These are phyloP conservation scores for Endoconidiophora polonica DNA, from an alignment of 2,329 filamentous ascomycete species.

Conservation along the genomic window DNA sequence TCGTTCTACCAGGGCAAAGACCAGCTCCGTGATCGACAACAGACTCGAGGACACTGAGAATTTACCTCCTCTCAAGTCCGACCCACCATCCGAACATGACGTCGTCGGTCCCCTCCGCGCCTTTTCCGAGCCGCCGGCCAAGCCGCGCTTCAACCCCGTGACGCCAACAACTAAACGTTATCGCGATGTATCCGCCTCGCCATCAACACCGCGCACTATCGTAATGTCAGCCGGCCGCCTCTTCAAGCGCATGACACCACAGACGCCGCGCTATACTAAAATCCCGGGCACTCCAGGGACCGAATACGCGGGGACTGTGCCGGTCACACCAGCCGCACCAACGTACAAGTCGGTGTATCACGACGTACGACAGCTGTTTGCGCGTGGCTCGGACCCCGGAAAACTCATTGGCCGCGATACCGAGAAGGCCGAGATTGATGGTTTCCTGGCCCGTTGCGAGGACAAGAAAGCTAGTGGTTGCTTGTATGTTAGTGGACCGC, in stretches of 20 bases:
- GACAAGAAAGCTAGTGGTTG: constrained; percentile 53
- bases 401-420: constrained; percentile 63
- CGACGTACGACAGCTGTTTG: constrained; percentile 71
- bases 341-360: constrained; percentile 54
- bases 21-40: neutral
- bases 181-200: constrained; percentile 59
- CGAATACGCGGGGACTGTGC: neutral
- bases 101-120: neutral
- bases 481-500: constrained; percentile 87
- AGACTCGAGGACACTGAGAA: constrained; percentile 7
- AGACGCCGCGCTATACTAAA: constrained; percentile 35
- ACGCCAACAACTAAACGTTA: constrained; percentile 63
- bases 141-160: constrained; percentile 25
- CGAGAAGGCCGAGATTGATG: constrained; percentile 45
- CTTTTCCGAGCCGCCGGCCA: constrained; percentile 6
- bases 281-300: constrained; percentile 2
- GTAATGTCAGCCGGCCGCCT: constrained; percentile 62
- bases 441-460: constrained; percentile 51
- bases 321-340: neutral
- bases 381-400: constrained; percentile 57
- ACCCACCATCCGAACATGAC: neutral
- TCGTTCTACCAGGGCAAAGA: constrained; percentile 3
- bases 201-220: constrained; percentile 68
- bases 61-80: constrained; percentile 1
- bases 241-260: constrained; percentile 62